Base-by-base conservation (phyloP, 169 alveolate species). In the Plasmodium sp. region DNA sequence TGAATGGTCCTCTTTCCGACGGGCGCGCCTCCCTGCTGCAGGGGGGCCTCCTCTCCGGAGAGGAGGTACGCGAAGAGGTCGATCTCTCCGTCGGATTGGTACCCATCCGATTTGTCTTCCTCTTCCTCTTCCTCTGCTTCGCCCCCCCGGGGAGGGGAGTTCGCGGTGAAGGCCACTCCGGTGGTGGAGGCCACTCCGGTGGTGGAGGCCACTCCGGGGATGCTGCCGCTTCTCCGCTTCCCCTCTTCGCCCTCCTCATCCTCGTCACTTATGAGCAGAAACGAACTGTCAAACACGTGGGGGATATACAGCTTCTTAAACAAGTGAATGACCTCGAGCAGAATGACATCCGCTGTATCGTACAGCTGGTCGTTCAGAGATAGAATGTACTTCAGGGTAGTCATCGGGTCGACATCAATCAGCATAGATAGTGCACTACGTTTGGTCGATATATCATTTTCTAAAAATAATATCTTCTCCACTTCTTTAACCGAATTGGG, bases 341-440 rank as follows among this genome's bases (percentile, higher is more conserved):
- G 92, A 62, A 98, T 96, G 81, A 98, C 98, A 93, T 98, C 97
- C 33, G 96, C 96, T 9, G 97, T 94, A 56, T 96, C 96, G 16
- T 95, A 97, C 58, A 94, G 72, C 7, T 95, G 84, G n/a, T 96
- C 96, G 84, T 95, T 96, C 10, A 94, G 81, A 0, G 93, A 95
- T 71, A 97, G 96, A 77, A 98, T 94, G 75, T 98, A 98, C 84
- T 97, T 97, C 41, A 98, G 94, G 2, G 99, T 98, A 43, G 97
- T 96, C 71, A 97, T 93, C 43, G 98, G 98, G 62, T 97, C 97
- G 34, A 98, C 96, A 80, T 97, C 98, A 81, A 96, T 97, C 67
- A 98, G 90, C 81, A 98, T 93, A 72, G 98, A 95, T 74, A 98
- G 98, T 5, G 99, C 99, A 93, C 98, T 98, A 84, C 99, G 97